These are phyloP conservation scores for Blastobotrys robertii DNA, from an alignment of 805 yeast genomes.

Conservation along the genomic window DNA sequence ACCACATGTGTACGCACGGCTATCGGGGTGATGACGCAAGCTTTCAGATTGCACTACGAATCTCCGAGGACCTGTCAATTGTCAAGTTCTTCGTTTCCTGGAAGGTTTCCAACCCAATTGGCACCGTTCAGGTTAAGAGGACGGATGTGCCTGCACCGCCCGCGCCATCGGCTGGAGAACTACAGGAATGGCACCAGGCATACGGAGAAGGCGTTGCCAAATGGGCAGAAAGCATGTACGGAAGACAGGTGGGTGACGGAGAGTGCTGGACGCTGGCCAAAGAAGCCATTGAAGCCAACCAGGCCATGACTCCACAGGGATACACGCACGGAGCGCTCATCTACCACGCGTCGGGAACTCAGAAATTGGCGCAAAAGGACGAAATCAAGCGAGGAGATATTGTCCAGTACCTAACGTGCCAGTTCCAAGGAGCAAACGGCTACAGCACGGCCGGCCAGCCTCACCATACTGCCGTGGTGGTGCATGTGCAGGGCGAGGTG, in stretches of 20 bases:
- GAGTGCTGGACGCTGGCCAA: conserved; percentile 35
- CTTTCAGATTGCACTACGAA: conserved; percentile 21
- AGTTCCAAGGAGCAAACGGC: conserved; percentile 14
- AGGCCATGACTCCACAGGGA: conserved; percentile 24
- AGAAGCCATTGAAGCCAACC: conserved; percentile 24
- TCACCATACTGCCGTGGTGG: conserved; percentile 29
- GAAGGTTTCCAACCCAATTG: conserved; percentile 27
- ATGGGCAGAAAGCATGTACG: conserved; percentile 27
- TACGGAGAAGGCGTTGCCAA: conserved; percentile 27
- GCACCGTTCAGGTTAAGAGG: conserved; percentile 28
- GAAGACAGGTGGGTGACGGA: conserved; percentile 28
- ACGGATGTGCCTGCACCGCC: conserved; percentile 35
- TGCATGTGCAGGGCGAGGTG: conserved; percentile 13
- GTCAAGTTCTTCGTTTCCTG: conserved; percentile 23
- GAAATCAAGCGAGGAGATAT: conserved; percentile 29
- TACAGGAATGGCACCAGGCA: conserved; percentile 17
- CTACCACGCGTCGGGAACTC: conserved; percentile 10
- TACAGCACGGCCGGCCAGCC: conserved; percentile 23
- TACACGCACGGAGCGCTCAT: conserved; percentile 24
- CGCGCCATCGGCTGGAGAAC: conserved; percentile 19
- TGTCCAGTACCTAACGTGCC: conserved; percentile 25
- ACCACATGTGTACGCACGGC: conserved; percentile 15
- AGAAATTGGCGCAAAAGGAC: conserved; percentile 13
- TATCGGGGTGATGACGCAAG: conserved; percentile 12
- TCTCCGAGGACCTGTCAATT: conserved; percentile 25